Conservation (phyloP, 768 basidiomycete genomes). For the Tricholoma bakamatsutake region DNA sequence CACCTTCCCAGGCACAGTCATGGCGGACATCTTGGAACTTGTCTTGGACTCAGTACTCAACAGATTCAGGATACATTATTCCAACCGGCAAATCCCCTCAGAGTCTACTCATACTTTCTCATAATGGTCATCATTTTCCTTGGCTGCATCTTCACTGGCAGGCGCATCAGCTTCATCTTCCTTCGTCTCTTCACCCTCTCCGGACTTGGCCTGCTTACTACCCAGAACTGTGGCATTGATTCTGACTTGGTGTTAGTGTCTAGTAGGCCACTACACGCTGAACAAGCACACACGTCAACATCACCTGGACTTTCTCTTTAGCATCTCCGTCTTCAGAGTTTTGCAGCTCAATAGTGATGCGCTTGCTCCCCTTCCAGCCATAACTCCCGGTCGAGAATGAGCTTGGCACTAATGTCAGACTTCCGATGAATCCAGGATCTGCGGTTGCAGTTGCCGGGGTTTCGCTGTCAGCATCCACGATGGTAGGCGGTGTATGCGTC, state of each 20-base stretch:
- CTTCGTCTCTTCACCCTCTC: constrained; percentile 24
- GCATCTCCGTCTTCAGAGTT: constrained; percentile 40
- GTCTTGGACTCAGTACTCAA: not conserved
- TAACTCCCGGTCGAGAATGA: constrained; percentile 72
- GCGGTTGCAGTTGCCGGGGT: constrained; percentile 25
- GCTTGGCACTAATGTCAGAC: constrained; percentile 47
- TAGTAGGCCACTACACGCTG: not conserved
- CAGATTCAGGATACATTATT: too few species aligned
- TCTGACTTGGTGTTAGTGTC: constrained; percentile 28
- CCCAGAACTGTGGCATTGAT: constrained; percentile 75
- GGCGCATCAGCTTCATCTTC: constrained; percentile 16
- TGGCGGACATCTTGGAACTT: not conserved
- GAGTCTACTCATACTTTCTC: not conserved
- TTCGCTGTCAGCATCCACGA: constrained; percentile 31
- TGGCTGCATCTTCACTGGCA: constrained; percentile 16
- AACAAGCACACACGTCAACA: constrained; percentile 53
- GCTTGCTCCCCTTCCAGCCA: constrained; percentile 79
- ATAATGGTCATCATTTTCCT: constrained; percentile 17
- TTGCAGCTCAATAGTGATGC: constrained; percentile 58
- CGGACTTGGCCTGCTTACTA: constrained; percentile 50
- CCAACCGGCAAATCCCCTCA: not conserved
- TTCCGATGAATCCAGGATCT: constrained; percentile 61
- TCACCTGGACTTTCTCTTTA: constrained; percentile 67
- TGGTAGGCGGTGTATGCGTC: constrained; percentile 49
- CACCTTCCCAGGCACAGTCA: not conserved